Evolutionary conservation across 345 rosid genomes (phyloP), one percentile per base, ranked within the genome.

Genomic region (Clarkia xantiana): DNA sequence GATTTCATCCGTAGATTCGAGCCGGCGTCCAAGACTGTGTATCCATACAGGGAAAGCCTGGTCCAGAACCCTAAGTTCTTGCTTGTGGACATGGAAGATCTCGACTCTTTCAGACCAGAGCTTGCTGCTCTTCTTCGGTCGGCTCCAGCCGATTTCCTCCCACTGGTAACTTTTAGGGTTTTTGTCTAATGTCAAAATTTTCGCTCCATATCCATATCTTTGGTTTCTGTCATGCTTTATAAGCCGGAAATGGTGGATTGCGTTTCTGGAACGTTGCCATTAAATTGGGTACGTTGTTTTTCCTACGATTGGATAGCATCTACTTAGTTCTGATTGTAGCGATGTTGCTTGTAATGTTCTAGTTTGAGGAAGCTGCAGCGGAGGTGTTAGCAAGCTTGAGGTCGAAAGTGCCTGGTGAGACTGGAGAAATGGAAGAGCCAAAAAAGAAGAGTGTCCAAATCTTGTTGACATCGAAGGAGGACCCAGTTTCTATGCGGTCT

Each of bases 331-430:
- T 29, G 4, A 29, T 29, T 29, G 9, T 29, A 29, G 36, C 8
- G 36, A 29, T 29, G 5, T 29, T 29, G 15, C 14, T 47, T 34
- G 45, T 42, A 38, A 18, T 17, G 17, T 11, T 51, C 62, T 54
- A 85, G 95, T 81, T 91, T 42, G 96, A 86, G 84, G 80, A 76
- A 3, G 98, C 96, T 2, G 98, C 96, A 1, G 79, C 69, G 8
- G 98, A 86, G 78, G 98, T 84, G 49, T 62, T 83, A 45, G 83
- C 73, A 47, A 69, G 94, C 63, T 61, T 84, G 70, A 78, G 73
- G 76, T 76, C 81, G 74, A 86, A 74, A 64, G 86, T 76, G 52
- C 68, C 76, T 3, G 82, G 69, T 9, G 85, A 86, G 59, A 63
- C 78, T 2, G 94, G 96, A 39, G 93, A 86, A 62, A 81, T 81